Base-by-base conservation (phyloP, 1,284 basidiomycete genomes). In the Papiliotrema flavescens region DNA sequence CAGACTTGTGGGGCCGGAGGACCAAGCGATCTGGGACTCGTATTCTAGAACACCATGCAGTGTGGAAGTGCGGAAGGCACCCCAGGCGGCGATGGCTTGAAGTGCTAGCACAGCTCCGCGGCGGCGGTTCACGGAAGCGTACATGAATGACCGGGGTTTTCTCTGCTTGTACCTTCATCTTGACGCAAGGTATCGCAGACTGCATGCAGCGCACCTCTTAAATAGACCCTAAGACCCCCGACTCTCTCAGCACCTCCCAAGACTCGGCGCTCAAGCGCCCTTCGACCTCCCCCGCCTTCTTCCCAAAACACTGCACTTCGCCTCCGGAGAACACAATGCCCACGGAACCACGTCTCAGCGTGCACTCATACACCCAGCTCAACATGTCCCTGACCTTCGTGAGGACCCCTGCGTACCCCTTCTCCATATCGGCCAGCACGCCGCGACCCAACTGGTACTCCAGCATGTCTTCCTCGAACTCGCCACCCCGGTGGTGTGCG, bases 301-400 rank as follows among this genome's bases (percentile, higher is more conserved):
- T 20, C 14, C 2, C 22, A 26, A 26, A 53, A 9, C 34, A 43
- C 23, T 3, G 15, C 4, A 53, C 40, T 40, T 28, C 20, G 6
- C 43, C 44, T 15, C 28, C 23, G 11, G n/a, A 9, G 19, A 6
- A 32, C 13, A 53, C 51, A 13, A 53, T 26, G 3, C 20, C 19
- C 3, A 44, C 41, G 19, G 26, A 22, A n/a, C 43, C 23, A 11
- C 37, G 20, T 4, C 19, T 32, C 34, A 17, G 45, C 3, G 43
- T 53, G 23, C 20, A n/a, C 2, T 19, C 39, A 22, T 37, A n/a
- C 23, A 53, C 39, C 51, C 51, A 53, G 20, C 24, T 34, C 35
- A 53, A 19, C 17, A 53, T 14, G 5, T 26, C 22, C 22, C 51
- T 22, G 11, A 47, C 35, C 14, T 23, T 39, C 24, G 22, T 37